These are phyloP conservation scores for Talaromyces sp. DNA, from an alignment of 2,329 filamentous ascomycete species.

Conservation along the genomic window DNA sequence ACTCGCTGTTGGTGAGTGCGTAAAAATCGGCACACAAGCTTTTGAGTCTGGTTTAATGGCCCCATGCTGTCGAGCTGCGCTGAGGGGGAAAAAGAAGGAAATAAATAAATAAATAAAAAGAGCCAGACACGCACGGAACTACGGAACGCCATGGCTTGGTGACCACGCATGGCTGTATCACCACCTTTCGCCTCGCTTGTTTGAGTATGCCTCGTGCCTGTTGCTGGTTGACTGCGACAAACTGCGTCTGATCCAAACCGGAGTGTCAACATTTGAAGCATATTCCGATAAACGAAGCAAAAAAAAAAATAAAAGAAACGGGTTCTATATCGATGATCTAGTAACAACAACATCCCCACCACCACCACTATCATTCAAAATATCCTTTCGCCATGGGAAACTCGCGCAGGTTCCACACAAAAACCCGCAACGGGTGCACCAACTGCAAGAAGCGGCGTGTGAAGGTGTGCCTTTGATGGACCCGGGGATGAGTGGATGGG, in stretches of 20 bases:
- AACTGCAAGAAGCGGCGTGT: slow-evolving; percentile 11
- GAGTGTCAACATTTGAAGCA: not conserved
- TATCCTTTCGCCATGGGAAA: slow-evolving; percentile 6
- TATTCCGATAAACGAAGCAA: not conserved
- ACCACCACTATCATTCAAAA: not conserved
- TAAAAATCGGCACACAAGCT: not conserved
- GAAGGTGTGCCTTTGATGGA: slow-evolving; percentile 2
- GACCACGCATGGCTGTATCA: not conserved
- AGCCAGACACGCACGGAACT: not conserved
- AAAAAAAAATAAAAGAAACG: not conserved
- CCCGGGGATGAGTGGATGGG: not conserved
- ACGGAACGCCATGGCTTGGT: not conserved
- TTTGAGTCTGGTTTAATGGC: not conserved
- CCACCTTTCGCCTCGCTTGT: not conserved
- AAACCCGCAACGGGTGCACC: slow-evolving; percentile 11
- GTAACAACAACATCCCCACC: not conserved
- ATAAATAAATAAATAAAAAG: not conserved
- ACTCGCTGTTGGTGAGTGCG: not conserved
- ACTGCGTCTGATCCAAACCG: not conserved
- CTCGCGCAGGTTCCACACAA: slow-evolving; percentile 11
- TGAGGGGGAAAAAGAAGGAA: not conserved
- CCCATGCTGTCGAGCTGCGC: not conserved
- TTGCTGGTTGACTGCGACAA: not conserved
- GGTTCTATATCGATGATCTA: not conserved
- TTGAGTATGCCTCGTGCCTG: not conserved